Evolutionary conservation across 306 rosid species (phyloP).

Genomic region (Hippophae tibetana): DNA sequence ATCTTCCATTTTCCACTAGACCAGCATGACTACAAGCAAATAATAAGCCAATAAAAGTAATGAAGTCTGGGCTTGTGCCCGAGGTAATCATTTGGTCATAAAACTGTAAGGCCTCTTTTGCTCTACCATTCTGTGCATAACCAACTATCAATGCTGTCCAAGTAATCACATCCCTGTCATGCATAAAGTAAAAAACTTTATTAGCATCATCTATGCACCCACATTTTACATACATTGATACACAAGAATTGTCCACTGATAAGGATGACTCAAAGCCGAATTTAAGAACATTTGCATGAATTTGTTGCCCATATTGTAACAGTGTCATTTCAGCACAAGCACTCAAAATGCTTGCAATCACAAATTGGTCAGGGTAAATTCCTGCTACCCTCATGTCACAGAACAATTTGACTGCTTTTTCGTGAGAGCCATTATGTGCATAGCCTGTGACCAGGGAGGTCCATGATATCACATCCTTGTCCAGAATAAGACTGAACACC

Average conservation of each 20-base stretch:
- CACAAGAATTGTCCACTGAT: constrained; percentile 67
- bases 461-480: constrained; percentile 88
- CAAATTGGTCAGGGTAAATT: constrained; percentile 52
- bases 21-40: constrained; percentile 97
- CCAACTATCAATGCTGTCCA: constrained; percentile 95
- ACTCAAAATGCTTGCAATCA: constrained; percentile 67
- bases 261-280: constrained; percentile 46
- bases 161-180: constrained; percentile 46
- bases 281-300: constrained; percentile 57
- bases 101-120: constrained; percentile 61
- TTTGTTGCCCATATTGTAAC: constrained; percentile 70
- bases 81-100: constrained; percentile 62
- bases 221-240: constrained; percentile 82
- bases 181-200: constrained; percentile 54
- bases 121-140: constrained; percentile 81
- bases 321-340: constrained; percentile 72
- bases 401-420: constrained; percentile 49
- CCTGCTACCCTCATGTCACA: constrained; percentile 62
- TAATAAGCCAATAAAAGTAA: constrained; percentile 74
- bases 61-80: constrained; percentile 66
- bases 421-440: constrained; percentile 58
- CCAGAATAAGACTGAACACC: constrained; percentile 44
- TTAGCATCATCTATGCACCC: constrained; percentile 78
- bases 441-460: constrained; percentile 81
- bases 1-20: constrained; percentile 48